A percentile compares a stretch with the other conserved stretches of the same genome.
phyloP scores from a whole-genome alignment of 768 basidiomycete genomes.

The Mycena metata region DNA sequence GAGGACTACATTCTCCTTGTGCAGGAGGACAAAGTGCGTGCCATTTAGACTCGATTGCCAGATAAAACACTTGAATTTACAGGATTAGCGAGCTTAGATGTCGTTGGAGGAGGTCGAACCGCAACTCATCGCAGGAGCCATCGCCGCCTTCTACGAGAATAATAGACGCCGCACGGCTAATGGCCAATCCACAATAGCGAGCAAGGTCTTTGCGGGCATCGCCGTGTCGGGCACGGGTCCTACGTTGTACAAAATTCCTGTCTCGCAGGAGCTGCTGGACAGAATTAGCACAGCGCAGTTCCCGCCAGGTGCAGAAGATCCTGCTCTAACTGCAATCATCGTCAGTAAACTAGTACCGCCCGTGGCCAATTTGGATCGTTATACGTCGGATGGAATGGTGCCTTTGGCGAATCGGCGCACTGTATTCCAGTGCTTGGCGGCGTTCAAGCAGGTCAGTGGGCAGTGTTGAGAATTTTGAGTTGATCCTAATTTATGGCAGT shows the following conservation, averaged over 20 bases:
- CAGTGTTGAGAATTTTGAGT: too few relatives aligned
- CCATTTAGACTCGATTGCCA: not conserved
- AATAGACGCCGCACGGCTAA: constrained; percentile 32
- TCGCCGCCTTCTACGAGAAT: constrained; percentile 50
- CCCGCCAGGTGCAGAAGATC: not conserved
- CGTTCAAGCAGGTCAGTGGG: too few relatives aligned
- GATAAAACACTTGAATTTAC: not conserved
- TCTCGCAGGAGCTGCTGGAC: constrained; percentile 38
- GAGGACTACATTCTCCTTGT: constrained; percentile 41
- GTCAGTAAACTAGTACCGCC: constrained; percentile 15
- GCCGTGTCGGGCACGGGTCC: constrained; percentile 47
- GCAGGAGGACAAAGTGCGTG: constrained; percentile 37
- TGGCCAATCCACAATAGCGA: constrained; percentile 35
- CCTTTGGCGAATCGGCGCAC: not conserved
- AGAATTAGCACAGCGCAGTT: not conserved
- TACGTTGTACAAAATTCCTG: constrained; percentile 49
- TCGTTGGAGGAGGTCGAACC: constrained; percentile 44
- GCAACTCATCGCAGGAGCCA: constrained; percentile 48
- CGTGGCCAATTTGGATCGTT: not conserved
- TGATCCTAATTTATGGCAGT: too few relatives aligned
- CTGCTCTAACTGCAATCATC: not conserved
- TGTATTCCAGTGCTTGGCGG: too few relatives aligned
- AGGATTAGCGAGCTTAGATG: constrained; percentile 1
- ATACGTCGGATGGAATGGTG: not conserved
- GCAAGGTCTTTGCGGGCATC: constrained; percentile 49